phyloP scores from a whole-genome alignment of 768 basidiomycete species.

The Hebeloma cylindrosporum region DNA sequence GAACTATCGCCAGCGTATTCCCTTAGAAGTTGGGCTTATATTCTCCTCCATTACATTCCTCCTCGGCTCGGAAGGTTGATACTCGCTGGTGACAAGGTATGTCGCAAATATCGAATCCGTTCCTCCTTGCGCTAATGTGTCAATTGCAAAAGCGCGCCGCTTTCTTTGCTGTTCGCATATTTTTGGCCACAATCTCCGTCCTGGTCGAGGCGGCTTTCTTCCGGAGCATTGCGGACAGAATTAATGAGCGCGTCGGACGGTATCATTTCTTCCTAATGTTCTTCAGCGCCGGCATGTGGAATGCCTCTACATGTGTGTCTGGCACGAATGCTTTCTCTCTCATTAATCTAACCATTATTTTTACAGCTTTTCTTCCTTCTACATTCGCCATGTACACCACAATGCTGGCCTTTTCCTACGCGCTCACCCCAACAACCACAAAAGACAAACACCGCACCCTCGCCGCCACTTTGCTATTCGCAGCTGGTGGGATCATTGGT shows the following conservation, averaged over 20 bases:
- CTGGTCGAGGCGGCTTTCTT: conserved; percentile 83
- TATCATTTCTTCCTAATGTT: conserved; percentile 88
- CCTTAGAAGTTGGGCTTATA: conserved; percentile 95
- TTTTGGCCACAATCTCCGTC: conserved; percentile 70
- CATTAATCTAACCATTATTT: conserved; percentile 10
- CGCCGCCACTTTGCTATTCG: conserved; percentile 68
- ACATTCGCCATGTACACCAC: conserved; percentile 93
- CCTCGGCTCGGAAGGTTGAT: conserved; percentile 54
- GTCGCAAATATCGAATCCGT: not conserved
- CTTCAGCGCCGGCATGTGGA: conserved; percentile 94
- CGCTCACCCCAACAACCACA: conserved; percentile 56
- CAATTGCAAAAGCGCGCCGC: conserved; percentile 60
- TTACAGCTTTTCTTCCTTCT: conserved; percentile 86
- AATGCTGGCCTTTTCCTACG: conserved; percentile 74
- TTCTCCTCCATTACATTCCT: conserved; percentile 75
- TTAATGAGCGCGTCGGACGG: conserved; percentile 90
- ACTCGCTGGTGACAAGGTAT: conserved; percentile 65
- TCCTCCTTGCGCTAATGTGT: conserved; percentile 7
- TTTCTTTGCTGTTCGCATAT: conserved; percentile 88
- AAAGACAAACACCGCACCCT: conserved; percentile 56
- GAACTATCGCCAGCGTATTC: conserved; percentile 89
- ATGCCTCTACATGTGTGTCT: conserved; percentile 72
- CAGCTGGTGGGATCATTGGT: conserved; percentile 82
- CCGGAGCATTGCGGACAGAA: conserved; percentile 71
- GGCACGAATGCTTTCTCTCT: not conserved